Conservation (phyloP, 371 early-diverging fungal genomes). For the Mucor plumbeus region DNA sequence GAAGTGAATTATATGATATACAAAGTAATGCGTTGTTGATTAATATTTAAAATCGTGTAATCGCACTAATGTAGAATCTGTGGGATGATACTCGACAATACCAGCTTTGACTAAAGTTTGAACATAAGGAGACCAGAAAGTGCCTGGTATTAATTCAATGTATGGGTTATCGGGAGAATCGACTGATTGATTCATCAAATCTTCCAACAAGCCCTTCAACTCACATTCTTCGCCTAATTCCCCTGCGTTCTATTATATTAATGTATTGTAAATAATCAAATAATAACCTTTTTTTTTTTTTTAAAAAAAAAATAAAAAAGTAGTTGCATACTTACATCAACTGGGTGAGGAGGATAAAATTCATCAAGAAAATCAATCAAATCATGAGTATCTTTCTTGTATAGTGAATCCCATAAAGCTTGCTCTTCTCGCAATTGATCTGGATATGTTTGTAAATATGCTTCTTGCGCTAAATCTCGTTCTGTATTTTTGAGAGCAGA, state of each 20-base stretch:
- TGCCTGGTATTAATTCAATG: constrained; percentile 42
- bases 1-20: constrained; percentile 1
- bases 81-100: constrained; percentile 59
- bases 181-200: constrained; percentile 62
- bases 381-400: constrained; percentile 30
- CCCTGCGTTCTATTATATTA: constrained; percentile 18
- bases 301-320: too few relatives aligned
- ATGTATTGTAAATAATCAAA: not conserved
- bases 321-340: constrained; percentile 39
- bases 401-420: not conserved
- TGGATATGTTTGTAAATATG: not conserved
- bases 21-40: not conserved
- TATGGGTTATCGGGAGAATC: constrained; percentile 55
- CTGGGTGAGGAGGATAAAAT: constrained; percentile 51
- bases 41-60: constrained; percentile 46
- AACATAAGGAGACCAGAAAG: constrained; percentile 62
- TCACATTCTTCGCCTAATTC: constrained; percentile 32
- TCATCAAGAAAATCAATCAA: constrained; percentile 51
- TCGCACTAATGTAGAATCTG: constrained; percentile 48
- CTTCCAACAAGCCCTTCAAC: constrained; percentile 42
- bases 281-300: too few relatives aligned
- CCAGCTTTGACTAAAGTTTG: constrained; percentile 60
- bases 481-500: constrained; percentile 20
- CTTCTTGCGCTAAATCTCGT: constrained; percentile 17
- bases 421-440: constrained; percentile 5